Evolutionary conservation across 805 yeast genomes (phyloP).

Genomic region (Candida sakaeoensis): DNA sequence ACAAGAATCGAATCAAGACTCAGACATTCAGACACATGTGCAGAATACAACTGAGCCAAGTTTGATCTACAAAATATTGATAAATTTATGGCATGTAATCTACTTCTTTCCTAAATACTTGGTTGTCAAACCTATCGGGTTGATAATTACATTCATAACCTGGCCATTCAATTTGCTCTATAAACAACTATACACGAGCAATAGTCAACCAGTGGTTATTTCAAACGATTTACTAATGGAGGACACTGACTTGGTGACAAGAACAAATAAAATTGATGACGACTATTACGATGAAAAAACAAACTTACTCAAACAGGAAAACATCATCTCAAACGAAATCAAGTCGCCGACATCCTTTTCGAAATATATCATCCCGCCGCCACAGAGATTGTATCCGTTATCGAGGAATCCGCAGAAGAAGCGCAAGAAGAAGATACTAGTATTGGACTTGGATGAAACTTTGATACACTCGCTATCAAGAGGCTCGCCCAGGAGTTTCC

Average conservation of each 20-base stretch:
- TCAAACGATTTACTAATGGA: not conserved
- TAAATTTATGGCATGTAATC: constrained; percentile 6
- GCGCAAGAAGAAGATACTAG: constrained; percentile 58
- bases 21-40: too few species aligned
- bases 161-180: constrained; percentile 46
- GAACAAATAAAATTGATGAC: constrained; percentile 2
- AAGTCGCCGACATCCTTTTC: constrained; percentile 41
- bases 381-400: constrained; percentile 40
- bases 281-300: constrained; percentile 25
- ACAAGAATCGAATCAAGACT: constrained; percentile 8
- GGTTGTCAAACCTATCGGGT: constrained; percentile 48
- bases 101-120: constrained; percentile 31
- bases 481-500: constrained; percentile 46
- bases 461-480: constrained; percentile 86
- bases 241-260: constrained; percentile 8
- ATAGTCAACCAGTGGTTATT: not conserved
- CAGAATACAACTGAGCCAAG: not conserved
- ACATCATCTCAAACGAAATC: constrained; percentile 35
- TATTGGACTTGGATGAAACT: constrained; percentile 91
- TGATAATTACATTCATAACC: constrained; percentile 48
- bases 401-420: constrained; percentile 36
- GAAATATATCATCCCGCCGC: constrained; percentile 44
- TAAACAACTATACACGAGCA: constrained; percentile 6
- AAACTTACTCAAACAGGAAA: constrained; percentile 37
- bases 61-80: constrained; percentile 2